These are phyloP conservation scores for Adansonia madagascariensis DNA, from an alignment of 441 rosid genomes.

Conservation along the genomic window DNA sequence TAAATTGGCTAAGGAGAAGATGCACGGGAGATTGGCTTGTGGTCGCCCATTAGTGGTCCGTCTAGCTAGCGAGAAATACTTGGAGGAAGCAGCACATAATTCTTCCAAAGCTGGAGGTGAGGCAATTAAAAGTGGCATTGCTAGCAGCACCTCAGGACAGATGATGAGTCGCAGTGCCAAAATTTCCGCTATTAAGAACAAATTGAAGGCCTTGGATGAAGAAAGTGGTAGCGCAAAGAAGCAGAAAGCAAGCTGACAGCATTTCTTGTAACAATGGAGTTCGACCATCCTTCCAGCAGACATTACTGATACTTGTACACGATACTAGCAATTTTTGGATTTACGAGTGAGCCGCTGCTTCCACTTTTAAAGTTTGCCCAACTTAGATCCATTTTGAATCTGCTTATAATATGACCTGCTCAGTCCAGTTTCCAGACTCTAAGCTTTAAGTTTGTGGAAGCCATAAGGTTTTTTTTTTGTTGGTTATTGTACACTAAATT, in stretches of 20 bases:
- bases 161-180: constrained; percentile 63
- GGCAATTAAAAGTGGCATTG: constrained; percentile 40
- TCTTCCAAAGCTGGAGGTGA: constrained; percentile 42
- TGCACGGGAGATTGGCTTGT: constrained; percentile 90
- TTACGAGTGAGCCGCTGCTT: too few relatives aligned
- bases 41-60: constrained; percentile 86
- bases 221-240: constrained; percentile 56
- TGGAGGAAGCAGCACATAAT: constrained; percentile 46
- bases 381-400: too few relatives aligned
- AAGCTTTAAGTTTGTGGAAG: too few relatives aligned
- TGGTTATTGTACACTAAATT: too few relatives aligned
- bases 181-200: constrained; percentile 81
- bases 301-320: neutral
- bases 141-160: constrained; percentile 52
- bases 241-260: constrained; percentile 48
- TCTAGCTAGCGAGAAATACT: constrained; percentile 67
- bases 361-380: too few relatives aligned
- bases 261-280: neutral
- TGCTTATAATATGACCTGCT: too few relatives aligned
- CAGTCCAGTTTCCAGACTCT: too few relatives aligned
- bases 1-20: constrained; percentile 84
- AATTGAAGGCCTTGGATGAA: constrained; percentile 75
- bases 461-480: too few relatives aligned
- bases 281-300: constrained; percentile 10
- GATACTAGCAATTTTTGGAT: too few relatives aligned